Base-by-base conservation (phyloP, 768 basidiomycete species). In the Termitomyces sp. region DNA sequence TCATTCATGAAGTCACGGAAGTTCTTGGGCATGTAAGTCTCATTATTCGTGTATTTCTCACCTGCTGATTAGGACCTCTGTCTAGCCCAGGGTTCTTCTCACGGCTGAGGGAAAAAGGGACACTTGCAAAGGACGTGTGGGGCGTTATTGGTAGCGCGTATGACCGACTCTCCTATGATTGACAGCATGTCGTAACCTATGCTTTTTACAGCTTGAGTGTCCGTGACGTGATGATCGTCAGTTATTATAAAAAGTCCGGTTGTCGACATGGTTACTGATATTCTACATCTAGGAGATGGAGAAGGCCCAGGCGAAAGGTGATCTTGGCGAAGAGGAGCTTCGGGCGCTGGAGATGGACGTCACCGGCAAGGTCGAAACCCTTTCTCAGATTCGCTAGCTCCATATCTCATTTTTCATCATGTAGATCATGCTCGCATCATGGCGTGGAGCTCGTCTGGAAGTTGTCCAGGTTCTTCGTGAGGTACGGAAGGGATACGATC, bases 391-490 rank as follows among this genome's bases (percentile, higher is more conserved):
- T 42, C 40, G 56, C 15, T 55, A 20, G 46, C 5, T 20, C 2
- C 38, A 25, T 2, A 34, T 42, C n/a, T 56, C 52, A 29, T 48
- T 56, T 14, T 37, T 32, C 9, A 31, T 50, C 42, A 11, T 37
- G 5, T 63, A 92, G 88, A 94, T 97, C 70, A 84, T 98, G 77
- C 86, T 98, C 34, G 96, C 96, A 6, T 96, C 96, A 31, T 99
- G 97, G 97, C 87, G 95, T 60, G 97, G 96, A 14, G 96, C 96
- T 3, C 86, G 96, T 56, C 86, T 98, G 70, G 97, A 99, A 76
- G 94, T 98, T 46, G 84, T 91, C 25, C 91, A 94, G 68, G 94
- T 98, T 14, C 79, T 96, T 52, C 84, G 94, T 55, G 88, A 92
- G 79, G 73, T 78, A 60, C 17, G 69, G 51, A 45, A 43, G 38